Percentiles rank a stretch among this genome's conserved stretches.
Evolutionary conservation across 257 asterid genomes (phyloP).

Genomic region (Solanum lycopersicoides): DNA sequence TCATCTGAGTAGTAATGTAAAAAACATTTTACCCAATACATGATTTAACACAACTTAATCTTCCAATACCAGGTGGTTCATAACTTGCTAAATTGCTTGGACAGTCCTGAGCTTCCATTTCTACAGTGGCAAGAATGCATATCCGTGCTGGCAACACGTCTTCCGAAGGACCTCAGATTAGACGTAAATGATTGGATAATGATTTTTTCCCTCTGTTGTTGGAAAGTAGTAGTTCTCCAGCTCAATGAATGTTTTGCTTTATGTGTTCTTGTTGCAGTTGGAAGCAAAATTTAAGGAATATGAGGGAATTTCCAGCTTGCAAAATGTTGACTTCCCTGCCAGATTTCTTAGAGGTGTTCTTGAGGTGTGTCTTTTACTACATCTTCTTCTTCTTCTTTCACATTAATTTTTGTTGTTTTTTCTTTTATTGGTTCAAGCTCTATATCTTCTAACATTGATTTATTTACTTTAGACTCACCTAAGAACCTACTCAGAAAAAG

Average conservation of each 20-base stretch:
- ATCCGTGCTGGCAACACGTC: conserved; percentile 91
- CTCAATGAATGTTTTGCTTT: neutral
- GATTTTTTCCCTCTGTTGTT: neutral
- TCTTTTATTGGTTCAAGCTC: neutral
- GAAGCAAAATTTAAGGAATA: conserved; percentile 70
- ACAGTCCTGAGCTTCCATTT: conserved; percentile 98
- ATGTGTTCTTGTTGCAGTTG: conserved; percentile 34
- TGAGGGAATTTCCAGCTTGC: conserved; percentile 54
- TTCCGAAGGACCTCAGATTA: conserved; percentile 79
- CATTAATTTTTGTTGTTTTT: neutral
- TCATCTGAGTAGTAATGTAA: neutral
- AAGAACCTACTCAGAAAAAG: conserved; percentile 56
- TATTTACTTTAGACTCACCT: conserved; percentile 51
- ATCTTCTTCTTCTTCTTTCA: neutral
- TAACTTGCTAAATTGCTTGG: conserved; percentile 89
- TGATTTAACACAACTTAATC: neutral
- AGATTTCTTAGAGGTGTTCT: conserved; percentile 63
- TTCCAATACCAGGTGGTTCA: conserved; percentile 68
- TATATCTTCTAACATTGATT: neutral
- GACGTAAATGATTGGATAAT: conserved; percentile 40
- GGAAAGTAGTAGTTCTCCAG: neutral
- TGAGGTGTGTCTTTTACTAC: conserved; percentile 50
- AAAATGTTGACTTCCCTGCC: conserved; percentile 83
- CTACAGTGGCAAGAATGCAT: conserved; percentile 99
- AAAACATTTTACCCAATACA: neutral